Evolutionary conservation across 139 green algal genomes (phyloP).

Genomic region (Edaphochlamys debaryana): DNA sequence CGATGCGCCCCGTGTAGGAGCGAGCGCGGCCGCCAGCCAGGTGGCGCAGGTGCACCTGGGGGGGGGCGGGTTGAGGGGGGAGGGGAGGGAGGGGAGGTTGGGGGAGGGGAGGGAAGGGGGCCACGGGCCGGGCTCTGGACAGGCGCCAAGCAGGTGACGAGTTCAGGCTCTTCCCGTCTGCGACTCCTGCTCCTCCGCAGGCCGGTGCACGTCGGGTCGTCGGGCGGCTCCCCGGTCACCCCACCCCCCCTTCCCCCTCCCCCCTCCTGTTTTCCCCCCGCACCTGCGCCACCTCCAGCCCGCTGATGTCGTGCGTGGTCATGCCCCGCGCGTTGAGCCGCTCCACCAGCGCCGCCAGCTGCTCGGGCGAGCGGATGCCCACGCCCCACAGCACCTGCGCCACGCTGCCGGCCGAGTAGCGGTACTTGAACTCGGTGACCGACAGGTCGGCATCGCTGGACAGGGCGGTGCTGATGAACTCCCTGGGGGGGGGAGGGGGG

Average conservation of each 20-base stretch:
- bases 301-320: constrained; percentile 80
- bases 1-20: constrained; percentile 64
- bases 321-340: constrained; percentile 73
- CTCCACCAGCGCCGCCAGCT: constrained; percentile 66
- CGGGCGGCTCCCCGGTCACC: no score
- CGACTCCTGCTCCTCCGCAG: no score
- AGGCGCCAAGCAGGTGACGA: no score
- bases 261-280: not conserved
- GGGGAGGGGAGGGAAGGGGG: no score
- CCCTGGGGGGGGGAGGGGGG: not conserved
- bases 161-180: no score
- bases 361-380: constrained; percentile 49
- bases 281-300: constrained; percentile 70
- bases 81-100: not conserved
- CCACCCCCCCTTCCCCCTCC: not conserved
- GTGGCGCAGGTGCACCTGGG: constrained; percentile 90
- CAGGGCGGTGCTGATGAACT: constrained; percentile 27
- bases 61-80: not conserved
- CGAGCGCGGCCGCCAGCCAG: constrained; percentile 85
- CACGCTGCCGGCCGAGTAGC: constrained; percentile 67
- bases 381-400: constrained; percentile 78
- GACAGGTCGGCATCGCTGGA: constrained; percentile 36
- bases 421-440: constrained; percentile 98
- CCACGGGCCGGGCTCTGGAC: no score
- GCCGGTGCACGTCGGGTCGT: no score